phyloP scores from a whole-genome alignment of 352 stramenopile genomes.

The Phytophthora syringae region DNA sequence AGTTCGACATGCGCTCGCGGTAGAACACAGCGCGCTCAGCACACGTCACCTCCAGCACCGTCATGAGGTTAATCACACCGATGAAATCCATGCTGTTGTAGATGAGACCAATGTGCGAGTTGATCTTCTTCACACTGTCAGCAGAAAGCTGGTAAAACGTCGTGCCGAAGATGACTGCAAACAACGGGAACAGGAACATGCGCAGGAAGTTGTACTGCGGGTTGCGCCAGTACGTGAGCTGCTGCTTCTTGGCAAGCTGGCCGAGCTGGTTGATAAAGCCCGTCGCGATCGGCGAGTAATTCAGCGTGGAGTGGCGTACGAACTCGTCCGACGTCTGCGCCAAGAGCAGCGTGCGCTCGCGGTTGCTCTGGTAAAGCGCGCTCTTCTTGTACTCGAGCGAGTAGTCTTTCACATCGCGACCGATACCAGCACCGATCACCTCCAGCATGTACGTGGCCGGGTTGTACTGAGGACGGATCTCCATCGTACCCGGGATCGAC shows the following conservation, averaged over 20 bases:
- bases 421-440: neutral
- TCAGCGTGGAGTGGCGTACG: neutral
- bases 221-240: constrained; percentile 44
- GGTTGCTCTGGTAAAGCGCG: neutral
- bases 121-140: constrained; percentile 32
- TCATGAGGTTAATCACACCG: constrained; percentile 31
- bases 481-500: neutral
- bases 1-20: constrained; percentile 28
- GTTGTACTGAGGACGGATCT: neutral
- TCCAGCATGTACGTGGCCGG: neutral
- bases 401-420: neutral
- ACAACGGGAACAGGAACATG: constrained; percentile 50
- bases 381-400: neutral
- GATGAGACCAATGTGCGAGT: constrained; percentile 59
- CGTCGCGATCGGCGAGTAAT: neutral
- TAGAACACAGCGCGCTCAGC: constrained; percentile 50
- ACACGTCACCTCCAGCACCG: constrained; percentile 45
- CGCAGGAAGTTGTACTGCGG: constrained; percentile 35
- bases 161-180: constrained; percentile 54
- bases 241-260: constrained; percentile 26
- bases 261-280: constrained; percentile 21
- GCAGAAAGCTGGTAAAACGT: constrained; percentile 49
- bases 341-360: neutral
- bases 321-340: neutral
- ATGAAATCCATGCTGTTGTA: constrained; percentile 69